Evolutionary conservation across 176 grass and related monocot species (phyloP), one percentile per base, ranked within the genome.

Genomic region (Oryza glaberrima): DNA sequence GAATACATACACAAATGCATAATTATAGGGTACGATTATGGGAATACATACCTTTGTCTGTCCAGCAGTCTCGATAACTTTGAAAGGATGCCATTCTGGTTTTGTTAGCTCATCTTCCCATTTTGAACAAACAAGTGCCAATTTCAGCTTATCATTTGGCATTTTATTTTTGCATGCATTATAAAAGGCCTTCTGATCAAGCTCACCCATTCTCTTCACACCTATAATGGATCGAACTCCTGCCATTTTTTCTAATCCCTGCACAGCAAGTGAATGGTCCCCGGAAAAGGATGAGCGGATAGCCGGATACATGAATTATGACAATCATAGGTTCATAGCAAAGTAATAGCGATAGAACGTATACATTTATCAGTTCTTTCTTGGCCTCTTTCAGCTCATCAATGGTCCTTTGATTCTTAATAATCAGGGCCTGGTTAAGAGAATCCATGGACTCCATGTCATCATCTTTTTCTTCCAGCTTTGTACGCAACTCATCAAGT

Each of bases 121-220:
- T 41, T 93, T 84, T 19, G 89, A 91, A 45, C 64, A 83, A 12
- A 88, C 13, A 65, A 80, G 26, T 75, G 71, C 47, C 28, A 81
- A 56, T n/a, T 87, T 70, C 2, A 73, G 70, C 30, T 92, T 83
- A 41, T 68, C 82, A 54, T 77, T 77, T 79, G 73, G 5, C 26
- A 51, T 80, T 78, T 84, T 90, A 16, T 34, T n/a, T 75, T 80
- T 92, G 82, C 93, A 98, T 51, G 84, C 86, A 84, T 54, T 67
- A 75, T 66, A 4, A 77, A 98, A 95, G 51, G 82, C 81, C 80
- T 90, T 95, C 3, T 70, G 15, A 75, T 98, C 95, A 81, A 95
- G 85, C 47, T 92, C 91, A 61, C 95, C 93, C 93, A 93, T 95
- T 76, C 85, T 93, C 51, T 90, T 98, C 17, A 98, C 90, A 45